Percentiles rank a stretch among this genome's conserved stretches.
Conservation (phyloP, 768 basidiomycete species). For the Boletus reticulatus region DNA sequence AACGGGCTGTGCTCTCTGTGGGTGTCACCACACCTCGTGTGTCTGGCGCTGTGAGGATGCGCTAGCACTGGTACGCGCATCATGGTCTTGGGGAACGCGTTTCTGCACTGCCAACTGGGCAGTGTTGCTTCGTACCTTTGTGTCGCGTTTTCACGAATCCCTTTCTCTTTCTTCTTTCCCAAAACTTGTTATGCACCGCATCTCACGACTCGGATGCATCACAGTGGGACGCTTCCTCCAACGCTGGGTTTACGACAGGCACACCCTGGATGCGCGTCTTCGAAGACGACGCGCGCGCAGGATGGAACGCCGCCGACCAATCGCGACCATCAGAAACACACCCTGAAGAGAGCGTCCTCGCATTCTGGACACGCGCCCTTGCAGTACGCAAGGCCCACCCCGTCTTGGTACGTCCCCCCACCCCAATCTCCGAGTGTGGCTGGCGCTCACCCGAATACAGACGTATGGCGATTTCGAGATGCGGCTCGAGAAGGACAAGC, state of each 20-base stretch:
- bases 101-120: too few relatives aligned
- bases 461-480: slow-evolving; percentile 61
- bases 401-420: slow-evolving; percentile 47
- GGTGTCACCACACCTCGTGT: too few relatives aligned
- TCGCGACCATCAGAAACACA: too few relatives aligned
- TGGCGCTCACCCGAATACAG: too few relatives aligned
- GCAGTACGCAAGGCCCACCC: slow-evolving; percentile 50
- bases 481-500: slow-evolving; percentile 43
- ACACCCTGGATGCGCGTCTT: slow-evolving; percentile 76
- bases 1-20: too few relatives aligned
- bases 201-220: not conserved
- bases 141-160: too few relatives aligned
- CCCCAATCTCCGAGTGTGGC: too few relatives aligned
- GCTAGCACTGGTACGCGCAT: too few relatives aligned
- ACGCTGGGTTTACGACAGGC: slow-evolving; percentile 66
- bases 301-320: slow-evolving; percentile 47
- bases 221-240: slow-evolving; percentile 53
- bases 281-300: slow-evolving; percentile 51
- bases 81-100: too few relatives aligned
- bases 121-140: too few relatives aligned
- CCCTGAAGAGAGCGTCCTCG: slow-evolving; percentile 44
- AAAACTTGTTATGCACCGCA: too few relatives aligned
- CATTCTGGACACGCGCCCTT: slow-evolving; percentile 62
- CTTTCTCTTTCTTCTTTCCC: not conserved
- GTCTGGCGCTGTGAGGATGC: too few relatives aligned